Percentiles rank a stretch among this genome's conserved stretches.
phyloP scores from a whole-genome alignment of 1,284 basidiomycete species.

The Ganoderma sp. region DNA sequence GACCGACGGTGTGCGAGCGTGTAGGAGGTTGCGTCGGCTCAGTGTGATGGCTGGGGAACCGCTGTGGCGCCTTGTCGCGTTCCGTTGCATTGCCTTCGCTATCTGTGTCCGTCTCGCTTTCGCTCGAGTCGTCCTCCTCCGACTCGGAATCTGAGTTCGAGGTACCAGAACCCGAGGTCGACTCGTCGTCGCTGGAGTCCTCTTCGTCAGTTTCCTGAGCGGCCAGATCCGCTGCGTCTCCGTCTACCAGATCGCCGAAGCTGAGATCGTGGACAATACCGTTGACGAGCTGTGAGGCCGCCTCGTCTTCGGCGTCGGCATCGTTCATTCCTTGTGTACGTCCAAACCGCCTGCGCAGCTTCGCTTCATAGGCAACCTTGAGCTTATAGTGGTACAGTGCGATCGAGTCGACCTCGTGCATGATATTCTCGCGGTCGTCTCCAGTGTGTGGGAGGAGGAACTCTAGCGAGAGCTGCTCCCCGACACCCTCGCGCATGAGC shows the following conservation, averaged over 20 bases:
- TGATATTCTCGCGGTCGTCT: slow-evolving; percentile 73
- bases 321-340: slow-evolving; percentile 55
- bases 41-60: neutral
- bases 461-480: slow-evolving; percentile 79
- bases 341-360: slow-evolving; percentile 81
- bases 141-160: slow-evolving; percentile 43
- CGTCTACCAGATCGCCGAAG: slow-evolving; percentile 78
- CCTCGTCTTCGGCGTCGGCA: slow-evolving; percentile 75
- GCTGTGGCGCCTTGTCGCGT: slow-evolving; percentile 35
- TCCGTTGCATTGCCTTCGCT: slow-evolving; percentile 43
- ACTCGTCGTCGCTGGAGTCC: slow-evolving; percentile 40
- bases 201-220: slow-evolving; percentile 76
- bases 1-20: slow-evolving; percentile 40
- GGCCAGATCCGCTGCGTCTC: slow-evolving; percentile 79
- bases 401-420: slow-evolving; percentile 86
- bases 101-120: slow-evolving; percentile 46
- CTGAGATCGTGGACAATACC: slow-evolving; percentile 80
- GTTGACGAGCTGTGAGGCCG: slow-evolving; percentile 79
- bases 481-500: slow-evolving; percentile 89
- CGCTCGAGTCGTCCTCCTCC: slow-evolving; percentile 43
- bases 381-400: slow-evolving; percentile 91
- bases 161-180: slow-evolving; percentile 27
- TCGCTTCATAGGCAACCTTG: slow-evolving; percentile 90
- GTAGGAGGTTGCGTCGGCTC: slow-evolving; percentile 17
- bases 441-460: slow-evolving; percentile 85